Evolutionary conservation across 495 filamentous ascomycete genomes (phyloP), one percentile per base, ranked within the genome.

Genomic region (Xylaria telfairii): DNA sequence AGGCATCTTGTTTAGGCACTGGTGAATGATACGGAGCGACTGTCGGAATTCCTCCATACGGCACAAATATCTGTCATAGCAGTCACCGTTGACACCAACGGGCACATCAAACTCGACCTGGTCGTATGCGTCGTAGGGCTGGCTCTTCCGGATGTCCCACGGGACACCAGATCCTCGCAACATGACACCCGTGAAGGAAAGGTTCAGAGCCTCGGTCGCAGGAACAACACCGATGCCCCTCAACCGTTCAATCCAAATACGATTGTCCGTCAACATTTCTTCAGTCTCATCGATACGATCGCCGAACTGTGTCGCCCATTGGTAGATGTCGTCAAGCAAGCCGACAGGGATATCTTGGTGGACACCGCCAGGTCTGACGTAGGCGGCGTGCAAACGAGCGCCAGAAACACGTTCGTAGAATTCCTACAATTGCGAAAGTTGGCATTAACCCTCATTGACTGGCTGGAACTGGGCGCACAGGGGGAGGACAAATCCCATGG

Each of bases 1-100:
- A 21, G 96, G 95, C 93, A 99, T 99, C 87, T 98, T 92, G 87
- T 99, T 98, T 69, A 99, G 83, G 81, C 96, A 98, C 85, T 99
- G 96, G 85, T 97, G 91, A 79, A 99, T 97, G 83, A 99, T 98
- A 74, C 96, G 91, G 66, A 99, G 92, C 26, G 91, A 95, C 81
- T 99, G 96, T 67, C 96, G 88, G 90, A 99, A 98, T 83, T 99
- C 96, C 82, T 99, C 96, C 96, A 99, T 99, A 76, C 96, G 93
- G 89, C 95, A 98, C 56, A 99, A 88, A 75, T 99, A 99, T 76
- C 96, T 91, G 83, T 99, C 96, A 83, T 99, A 99, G 87, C 96
- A 99, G 85, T 99, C 96, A 69, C 96, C 96, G 78, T 98, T 97
- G 73, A 95, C 86, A 71, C 96, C 96, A 32, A 98, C 96, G 34